A percentile compares a stretch with the other conserved stretches of the same genome.
Evolutionary conservation across 2,329 filamentous ascomycete species (phyloP).

Genomic region (Sarocladiaceae sp.): DNA sequence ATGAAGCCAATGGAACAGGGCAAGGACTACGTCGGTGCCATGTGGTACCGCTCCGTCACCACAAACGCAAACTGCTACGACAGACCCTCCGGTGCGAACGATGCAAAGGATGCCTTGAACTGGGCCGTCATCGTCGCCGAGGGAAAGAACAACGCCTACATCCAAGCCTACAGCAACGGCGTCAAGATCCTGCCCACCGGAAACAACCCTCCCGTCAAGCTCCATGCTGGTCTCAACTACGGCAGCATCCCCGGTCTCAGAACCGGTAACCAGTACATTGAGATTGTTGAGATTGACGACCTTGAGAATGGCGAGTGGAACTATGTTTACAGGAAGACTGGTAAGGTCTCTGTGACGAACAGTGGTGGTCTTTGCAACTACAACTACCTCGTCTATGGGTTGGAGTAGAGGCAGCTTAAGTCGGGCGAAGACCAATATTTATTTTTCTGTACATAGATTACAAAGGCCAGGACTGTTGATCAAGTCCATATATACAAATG

Average conservation of each 20-base stretch:
- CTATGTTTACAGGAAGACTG: constrained; percentile 2
- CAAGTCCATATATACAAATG: too few relatives aligned
- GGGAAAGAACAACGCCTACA: neutral
- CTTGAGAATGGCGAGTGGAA: constrained; percentile 1
- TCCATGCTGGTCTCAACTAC: constrained; percentile 1
- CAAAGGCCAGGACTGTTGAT: too few relatives aligned
- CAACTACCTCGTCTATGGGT: constrained; percentile 1
- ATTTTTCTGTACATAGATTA: too few relatives aligned
- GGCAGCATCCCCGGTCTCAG: constrained; percentile 2
- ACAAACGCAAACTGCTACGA: neutral
- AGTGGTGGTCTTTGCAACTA: constrained; percentile 6
- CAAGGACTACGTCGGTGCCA: constrained; percentile 11
- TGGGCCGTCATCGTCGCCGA: constrained; percentile 3
- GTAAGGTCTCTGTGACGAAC: neutral
- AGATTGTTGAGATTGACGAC: constrained; percentile 4
- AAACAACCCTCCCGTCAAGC: neutral
- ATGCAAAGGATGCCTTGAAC: constrained; percentile 5
- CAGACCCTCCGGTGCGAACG: neutral
- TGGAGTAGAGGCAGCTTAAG: neutral
- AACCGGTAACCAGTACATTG: constrained; percentile 1
- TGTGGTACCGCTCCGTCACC: constrained; percentile 13
- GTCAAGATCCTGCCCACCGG: constrained; percentile 1
- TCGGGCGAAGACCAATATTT: too few relatives aligned
- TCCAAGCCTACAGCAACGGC: constrained; percentile 6
- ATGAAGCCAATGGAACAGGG: constrained; percentile 11